A percentile compares a stretch with the other conserved stretches of the same genome.
These are phyloP conservation scores for Grosmannia huntii DNA, from an alignment of 2,329 filamentous ascomycete species.

Conservation along the genomic window DNA sequence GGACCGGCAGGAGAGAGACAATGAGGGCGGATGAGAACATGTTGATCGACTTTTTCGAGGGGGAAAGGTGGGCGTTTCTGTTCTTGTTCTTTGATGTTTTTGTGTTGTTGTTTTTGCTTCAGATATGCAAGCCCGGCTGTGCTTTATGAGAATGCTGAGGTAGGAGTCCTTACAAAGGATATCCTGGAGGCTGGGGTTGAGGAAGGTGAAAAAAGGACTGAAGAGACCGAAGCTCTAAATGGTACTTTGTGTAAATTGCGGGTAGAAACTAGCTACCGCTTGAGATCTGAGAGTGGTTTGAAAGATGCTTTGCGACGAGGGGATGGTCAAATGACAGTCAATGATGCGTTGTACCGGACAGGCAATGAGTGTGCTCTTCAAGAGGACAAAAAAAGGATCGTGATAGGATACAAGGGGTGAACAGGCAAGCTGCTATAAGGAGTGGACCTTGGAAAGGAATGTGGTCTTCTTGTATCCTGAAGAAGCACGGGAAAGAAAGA, in stretches of 20 bases:
- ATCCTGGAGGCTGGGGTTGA: background rate
- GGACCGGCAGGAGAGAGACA: constrained; percentile 12
- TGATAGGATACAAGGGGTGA: background rate
- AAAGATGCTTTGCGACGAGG: background rate
- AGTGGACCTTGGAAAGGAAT: background rate
- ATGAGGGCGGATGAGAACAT: constrained; percentile 4
- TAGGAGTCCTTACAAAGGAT: no score
- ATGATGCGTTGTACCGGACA: background rate
- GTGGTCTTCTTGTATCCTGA: background rate
- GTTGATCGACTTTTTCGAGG: background rate
- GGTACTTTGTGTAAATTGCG: no score
- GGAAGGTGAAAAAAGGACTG: background rate
- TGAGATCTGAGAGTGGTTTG: background rate
- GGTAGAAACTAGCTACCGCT: no score
- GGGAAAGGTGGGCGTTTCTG: background rate
- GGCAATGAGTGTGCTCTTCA: background rate
- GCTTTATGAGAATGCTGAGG: no score
- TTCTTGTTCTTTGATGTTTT: background rate
- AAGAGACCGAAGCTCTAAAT: background rate
- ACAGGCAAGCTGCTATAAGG: background rate
- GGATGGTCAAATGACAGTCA: background rate
- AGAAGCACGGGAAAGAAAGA: background rate
- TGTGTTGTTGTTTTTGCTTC: background rate
- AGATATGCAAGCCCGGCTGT: no score
- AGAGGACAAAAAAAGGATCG: background rate